phyloP scores from a whole-genome alignment of 1,139 yeast genomes.

The Meyerozyma athensensis region DNA sequence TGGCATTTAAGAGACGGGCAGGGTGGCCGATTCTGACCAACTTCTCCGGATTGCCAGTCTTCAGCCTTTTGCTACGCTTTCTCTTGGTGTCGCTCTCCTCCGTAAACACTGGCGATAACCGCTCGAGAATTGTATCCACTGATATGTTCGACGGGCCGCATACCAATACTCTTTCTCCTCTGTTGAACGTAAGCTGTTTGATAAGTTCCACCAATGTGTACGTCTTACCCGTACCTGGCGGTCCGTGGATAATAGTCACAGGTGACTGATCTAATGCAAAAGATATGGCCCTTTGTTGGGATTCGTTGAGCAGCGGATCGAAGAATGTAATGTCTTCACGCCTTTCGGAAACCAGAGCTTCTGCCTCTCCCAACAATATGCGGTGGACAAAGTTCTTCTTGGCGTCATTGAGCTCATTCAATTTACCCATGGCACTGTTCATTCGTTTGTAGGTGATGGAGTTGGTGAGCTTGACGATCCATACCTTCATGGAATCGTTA shows the following conservation, averaged over 20 bases:
- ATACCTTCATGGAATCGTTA: slow-evolving; percentile 39
- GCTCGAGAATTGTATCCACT: slow-evolving; percentile 84
- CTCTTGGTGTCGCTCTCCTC: slow-evolving; percentile 10
- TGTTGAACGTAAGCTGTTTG: slow-evolving; percentile 57
- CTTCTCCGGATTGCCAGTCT: slow-evolving; percentile 40
- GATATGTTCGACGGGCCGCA: slow-evolving; percentile 97
- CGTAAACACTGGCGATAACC: slow-evolving; percentile 46
- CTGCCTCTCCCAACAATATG: slow-evolving; percentile 40
- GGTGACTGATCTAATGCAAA: slow-evolving; percentile 39
- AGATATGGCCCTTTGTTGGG: slow-evolving; percentile 51
- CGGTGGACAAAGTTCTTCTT: slow-evolving; percentile 36
- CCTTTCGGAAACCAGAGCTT: slow-evolving; percentile 19
- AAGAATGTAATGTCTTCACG: slow-evolving; percentile 26
- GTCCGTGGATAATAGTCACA: slow-evolving; percentile 45
- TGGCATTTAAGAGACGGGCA: slow-evolving; percentile 66
- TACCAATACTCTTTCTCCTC: slow-evolving; percentile 67
- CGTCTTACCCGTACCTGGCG: slow-evolving; percentile 59
- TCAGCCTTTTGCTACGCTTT: slow-evolving; percentile 15
- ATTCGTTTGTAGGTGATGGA: slow-evolving; percentile 72
- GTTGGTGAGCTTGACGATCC: slow-evolving; percentile 66
- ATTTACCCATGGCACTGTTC: slow-evolving; percentile 71
- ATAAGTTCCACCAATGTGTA: slow-evolving; percentile 82
- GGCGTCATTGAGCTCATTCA: slow-evolving; percentile 42
- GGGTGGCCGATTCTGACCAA: slow-evolving; percentile 90
- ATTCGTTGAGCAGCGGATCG: slow-evolving; percentile 54